Base-by-base conservation (phyloP, 768 basidiomycete genomes). In the Psilocybe tampanensis region DNA sequence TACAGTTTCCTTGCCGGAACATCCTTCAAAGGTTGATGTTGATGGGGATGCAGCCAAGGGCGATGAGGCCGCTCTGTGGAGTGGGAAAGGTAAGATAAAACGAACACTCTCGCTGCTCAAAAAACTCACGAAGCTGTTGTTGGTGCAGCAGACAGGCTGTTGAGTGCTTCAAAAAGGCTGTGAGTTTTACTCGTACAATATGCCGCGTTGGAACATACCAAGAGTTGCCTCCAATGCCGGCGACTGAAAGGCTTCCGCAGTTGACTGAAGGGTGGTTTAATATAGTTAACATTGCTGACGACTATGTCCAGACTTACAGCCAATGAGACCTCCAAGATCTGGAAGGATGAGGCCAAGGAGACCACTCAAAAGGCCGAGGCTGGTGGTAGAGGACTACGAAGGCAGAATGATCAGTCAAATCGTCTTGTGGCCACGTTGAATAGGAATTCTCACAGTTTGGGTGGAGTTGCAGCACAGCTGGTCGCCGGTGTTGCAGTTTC, bases 381-480 rank as follows among this genome's bases (percentile, higher is more conserved):
- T 59, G 23, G 58, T 55, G 47, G 41, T 15, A 39, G 24, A 50
- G 23, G 53, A 41, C 58, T 59, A 39, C 4, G 23, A 22, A 23
- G 44, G 29, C 17, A 48, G 6, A 18, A 29, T 2, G n/a, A 29
- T 48, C 23, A 48, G 24, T n/a, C n/a, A 23, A n/a, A 55, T 34
- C 13, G 18, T 4, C 15, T 22, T 52, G n/a, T n/a, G n/a, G n/a
- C 17, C 9, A 21, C 59, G 53, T 43, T 39, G n/a, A 13, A 13
- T 5, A 39, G 36, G 36, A 15, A n/a, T 3, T n/a, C 36, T 39
- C n/a, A 66, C 63, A 33, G 18, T 26, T 50, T 61, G 58, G 39
- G 52, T 55, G 15, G 51, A 26, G 58, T 61, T 60, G 60, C 65
- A 66, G 60, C 62, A 63, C 58, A 47, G 32, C 18, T 57, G 53